phyloP scores from a whole-genome alignment of 208 protist genomes.

The Trichomonas gallinae region DNA sequence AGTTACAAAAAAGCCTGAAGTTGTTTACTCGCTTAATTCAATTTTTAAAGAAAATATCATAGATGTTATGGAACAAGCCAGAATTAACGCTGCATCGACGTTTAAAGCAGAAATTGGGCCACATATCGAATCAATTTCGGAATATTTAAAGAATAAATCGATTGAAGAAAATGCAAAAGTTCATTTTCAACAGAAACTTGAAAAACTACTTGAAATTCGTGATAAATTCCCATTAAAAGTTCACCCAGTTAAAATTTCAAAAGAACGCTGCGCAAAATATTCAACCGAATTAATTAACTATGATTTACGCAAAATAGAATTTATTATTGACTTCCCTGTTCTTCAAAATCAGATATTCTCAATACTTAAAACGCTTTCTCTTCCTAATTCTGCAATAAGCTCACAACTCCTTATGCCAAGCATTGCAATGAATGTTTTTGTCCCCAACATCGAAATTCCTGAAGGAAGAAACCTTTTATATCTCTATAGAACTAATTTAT shows the following conservation, averaged over 20 bases:
- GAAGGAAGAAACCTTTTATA: neutral
- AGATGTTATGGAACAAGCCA: neutral
- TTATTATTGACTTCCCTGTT: neutral
- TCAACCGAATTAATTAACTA: neutral
- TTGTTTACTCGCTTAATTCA: neutral
- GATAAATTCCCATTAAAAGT: neutral
- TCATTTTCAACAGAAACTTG: neutral
- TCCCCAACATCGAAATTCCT: neutral
- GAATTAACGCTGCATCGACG: neutral
- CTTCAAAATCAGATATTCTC: neutral
- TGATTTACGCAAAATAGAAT: neutral
- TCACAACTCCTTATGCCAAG: neutral
- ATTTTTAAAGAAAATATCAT: neutral
- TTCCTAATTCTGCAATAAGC: neutral
- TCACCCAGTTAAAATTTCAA: neutral
- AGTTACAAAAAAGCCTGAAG: neutral
- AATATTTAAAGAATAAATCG: neutral
- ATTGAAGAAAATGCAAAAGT: neutral
- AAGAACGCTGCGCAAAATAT: neutral
- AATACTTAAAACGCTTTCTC: neutral
- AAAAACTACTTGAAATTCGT: neutral
- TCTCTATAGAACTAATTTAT: neutral
- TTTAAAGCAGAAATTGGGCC: neutral
- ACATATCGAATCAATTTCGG: neutral
- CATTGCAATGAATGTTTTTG: neutral